A percentile compares a stretch with the other conserved stretches of the same genome.
phyloP scores from a whole-genome alignment of 2,329 filamentous ascomycete species.

The Colletotrichum echinochloae region DNA sequence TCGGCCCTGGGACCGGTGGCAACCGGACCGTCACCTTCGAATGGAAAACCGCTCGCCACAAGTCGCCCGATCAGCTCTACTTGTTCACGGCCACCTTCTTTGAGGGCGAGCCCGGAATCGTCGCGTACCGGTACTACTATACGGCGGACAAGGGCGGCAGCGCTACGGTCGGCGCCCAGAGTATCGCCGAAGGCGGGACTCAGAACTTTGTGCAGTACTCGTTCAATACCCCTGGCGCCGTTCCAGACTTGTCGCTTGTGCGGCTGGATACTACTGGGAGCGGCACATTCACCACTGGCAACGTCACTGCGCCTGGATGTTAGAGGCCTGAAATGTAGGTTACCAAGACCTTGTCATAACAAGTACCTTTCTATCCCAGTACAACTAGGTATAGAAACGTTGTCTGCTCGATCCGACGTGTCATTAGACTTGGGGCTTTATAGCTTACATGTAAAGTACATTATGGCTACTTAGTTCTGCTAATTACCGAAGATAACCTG shows the following conservation, averaged over 20 bases:
- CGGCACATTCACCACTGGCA: neutral
- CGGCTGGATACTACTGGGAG: neutral
- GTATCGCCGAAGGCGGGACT: neutral
- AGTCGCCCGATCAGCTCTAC: neutral
- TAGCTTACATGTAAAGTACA: too few species aligned
- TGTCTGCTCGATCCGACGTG: too few species aligned
- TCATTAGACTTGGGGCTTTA: too few species aligned
- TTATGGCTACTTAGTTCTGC: too few species aligned
- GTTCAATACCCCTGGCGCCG: neutral
- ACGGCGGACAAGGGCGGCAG: neutral
- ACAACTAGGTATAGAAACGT: too few species aligned
- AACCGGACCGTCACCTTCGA: slow-evolving; percentile 15
- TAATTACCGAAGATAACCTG: too few species aligned
- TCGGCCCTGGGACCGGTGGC: neutral
- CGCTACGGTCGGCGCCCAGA: neutral
- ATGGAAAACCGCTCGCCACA: neutral
- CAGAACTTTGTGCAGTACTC: neutral
- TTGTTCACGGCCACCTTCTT: slow-evolving; percentile 13
- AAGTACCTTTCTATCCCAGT: too few species aligned
- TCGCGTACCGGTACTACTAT: slow-evolving; percentile 4
- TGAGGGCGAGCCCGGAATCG: neutral
- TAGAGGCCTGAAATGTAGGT: neutral
- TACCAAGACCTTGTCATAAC: too few species aligned
- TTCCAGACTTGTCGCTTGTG: neutral
- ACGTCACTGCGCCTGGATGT: neutral